phyloP scores from a whole-genome alignment of 257 asterid species.

The Phtheirospermum japonicum region DNA sequence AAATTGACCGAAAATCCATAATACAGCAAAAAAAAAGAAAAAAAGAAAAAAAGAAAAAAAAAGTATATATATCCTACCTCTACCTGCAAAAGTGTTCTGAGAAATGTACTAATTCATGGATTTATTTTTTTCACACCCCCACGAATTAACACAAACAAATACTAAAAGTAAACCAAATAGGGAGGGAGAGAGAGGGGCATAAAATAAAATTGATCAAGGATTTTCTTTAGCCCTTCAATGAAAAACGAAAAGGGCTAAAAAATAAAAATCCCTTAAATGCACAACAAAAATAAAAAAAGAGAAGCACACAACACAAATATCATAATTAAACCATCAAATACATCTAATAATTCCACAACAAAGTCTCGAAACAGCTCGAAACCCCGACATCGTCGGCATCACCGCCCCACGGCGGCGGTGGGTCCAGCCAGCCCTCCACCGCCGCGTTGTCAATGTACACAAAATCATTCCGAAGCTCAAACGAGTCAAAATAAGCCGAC shows the following conservation, averaged over 20 bases:
- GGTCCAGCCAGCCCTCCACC: slow-evolving; percentile 46
- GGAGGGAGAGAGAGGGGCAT: background rate
- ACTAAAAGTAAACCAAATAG: background rate
- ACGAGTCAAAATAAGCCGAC: slow-evolving; percentile 30
- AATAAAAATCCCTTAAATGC: slow-evolving; percentile 12
- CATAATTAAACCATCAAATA: too few relatives aligned
- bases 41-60: too few relatives aligned
- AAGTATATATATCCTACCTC: too few relatives aligned
- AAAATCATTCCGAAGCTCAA: slow-evolving; percentile 35
- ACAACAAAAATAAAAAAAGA: background rate
- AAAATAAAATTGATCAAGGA: background rate
- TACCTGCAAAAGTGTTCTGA: too few relatives aligned
- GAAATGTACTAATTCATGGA: too few relatives aligned
- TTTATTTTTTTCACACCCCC: too few relatives aligned
- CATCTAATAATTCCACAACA: slow-evolving; percentile 54
- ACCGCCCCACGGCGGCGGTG: slow-evolving; percentile 35
- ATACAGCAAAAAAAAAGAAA: too few relatives aligned
- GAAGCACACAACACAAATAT: background rate
- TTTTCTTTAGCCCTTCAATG: background rate
- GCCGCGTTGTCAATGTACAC: slow-evolving; percentile 34
- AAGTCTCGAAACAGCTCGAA: slow-evolving; percentile 41
- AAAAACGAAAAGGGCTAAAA: slow-evolving; percentile 25
- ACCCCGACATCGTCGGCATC: slow-evolving; percentile 31
- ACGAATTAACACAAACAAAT: background rate
- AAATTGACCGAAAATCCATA: too few relatives aligned